phyloP scores from a whole-genome alignment of 169 alveolate species.

The Plasmodium vivax region DNA sequence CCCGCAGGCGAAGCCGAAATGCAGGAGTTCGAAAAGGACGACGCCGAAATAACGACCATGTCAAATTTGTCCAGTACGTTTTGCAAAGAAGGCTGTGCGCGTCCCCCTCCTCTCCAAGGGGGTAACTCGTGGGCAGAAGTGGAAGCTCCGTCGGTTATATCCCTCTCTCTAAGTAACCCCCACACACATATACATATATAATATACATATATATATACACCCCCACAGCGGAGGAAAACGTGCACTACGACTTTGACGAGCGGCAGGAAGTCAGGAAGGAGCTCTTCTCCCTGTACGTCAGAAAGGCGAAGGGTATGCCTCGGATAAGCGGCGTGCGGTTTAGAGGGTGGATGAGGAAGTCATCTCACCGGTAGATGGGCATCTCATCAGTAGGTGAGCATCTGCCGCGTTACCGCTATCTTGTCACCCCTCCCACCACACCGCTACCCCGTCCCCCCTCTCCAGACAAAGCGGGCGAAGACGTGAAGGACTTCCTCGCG shows the following conservation, averaged over 20 bases:
- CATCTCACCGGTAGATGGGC: not conserved
- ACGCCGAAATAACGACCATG: constrained; percentile 49
- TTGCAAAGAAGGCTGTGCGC: not conserved
- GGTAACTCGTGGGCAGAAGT: not conserved
- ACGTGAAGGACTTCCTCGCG: constrained; percentile 65
- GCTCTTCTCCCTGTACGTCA: constrained; percentile 51
- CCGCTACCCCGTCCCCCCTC: not conserved
- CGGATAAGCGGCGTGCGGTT: not conserved
- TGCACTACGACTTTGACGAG: constrained; percentile 42
- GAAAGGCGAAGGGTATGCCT: constrained; percentile 24
- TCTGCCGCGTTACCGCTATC: not conserved
- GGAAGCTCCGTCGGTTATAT: not conserved
- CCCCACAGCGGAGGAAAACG: constrained; percentile 38
- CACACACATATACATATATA: not conserved
- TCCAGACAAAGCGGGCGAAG: constrained; percentile 49
- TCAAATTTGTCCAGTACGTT: constrained; percentile 42
- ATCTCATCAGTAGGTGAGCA: not conserved
- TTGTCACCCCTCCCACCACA: no score
- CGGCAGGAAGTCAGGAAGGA: constrained; percentile 69
- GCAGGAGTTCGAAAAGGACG: constrained; percentile 13
- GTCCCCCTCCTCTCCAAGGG: not conserved
- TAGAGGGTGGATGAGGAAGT: not conserved
- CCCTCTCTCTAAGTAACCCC: not conserved
- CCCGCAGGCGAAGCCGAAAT: no score
- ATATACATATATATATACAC: not conserved